Conservation (phyloP, 352 stramenopile species). For the Pythium pyrilobum region DNA sequence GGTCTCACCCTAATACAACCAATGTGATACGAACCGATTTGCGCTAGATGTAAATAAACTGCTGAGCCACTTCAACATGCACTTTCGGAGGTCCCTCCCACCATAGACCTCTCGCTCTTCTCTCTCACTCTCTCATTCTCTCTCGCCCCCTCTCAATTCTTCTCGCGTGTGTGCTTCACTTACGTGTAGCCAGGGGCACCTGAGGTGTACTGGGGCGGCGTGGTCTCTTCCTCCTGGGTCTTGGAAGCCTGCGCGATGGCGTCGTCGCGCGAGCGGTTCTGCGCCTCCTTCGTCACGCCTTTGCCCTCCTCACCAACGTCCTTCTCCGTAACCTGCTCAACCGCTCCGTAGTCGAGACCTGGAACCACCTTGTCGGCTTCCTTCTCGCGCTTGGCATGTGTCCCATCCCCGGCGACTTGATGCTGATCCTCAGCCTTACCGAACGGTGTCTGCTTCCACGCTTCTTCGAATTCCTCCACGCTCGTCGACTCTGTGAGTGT, state of each 20-base stretch:
- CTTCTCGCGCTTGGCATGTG: slow-evolving; percentile 9
- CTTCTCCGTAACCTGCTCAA: slow-evolving; percentile 35
- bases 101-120: too few species aligned
- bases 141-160: not conserved
- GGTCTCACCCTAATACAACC: too few species aligned
- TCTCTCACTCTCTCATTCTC: not conserved
- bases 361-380: slow-evolving; percentile 10
- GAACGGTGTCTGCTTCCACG: slow-evolving; percentile 47
- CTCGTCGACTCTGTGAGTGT: slow-evolving; percentile 34
- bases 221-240: slow-evolving; percentile 67
- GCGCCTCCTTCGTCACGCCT: slow-evolving; percentile 29
- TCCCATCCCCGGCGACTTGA: not conserved
- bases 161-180: not conserved
- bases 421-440: slow-evolving; percentile 26
- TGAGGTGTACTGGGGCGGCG: slow-evolving; percentile 26
- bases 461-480: slow-evolving; percentile 42
- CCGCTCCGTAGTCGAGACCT: slow-evolving; percentile 21
- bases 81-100: too few species aligned
- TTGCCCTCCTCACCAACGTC: slow-evolving; percentile 18
- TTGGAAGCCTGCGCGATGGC: slow-evolving; percentile 55
- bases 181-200: slow-evolving; percentile 8
- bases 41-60: too few species aligned
- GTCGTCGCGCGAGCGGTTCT: slow-evolving; percentile 34
- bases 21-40: too few species aligned
- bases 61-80: too few species aligned